Conservation (phyloP, 306 rosid genomes). For the Casuarina cunninghamiana region DNA sequence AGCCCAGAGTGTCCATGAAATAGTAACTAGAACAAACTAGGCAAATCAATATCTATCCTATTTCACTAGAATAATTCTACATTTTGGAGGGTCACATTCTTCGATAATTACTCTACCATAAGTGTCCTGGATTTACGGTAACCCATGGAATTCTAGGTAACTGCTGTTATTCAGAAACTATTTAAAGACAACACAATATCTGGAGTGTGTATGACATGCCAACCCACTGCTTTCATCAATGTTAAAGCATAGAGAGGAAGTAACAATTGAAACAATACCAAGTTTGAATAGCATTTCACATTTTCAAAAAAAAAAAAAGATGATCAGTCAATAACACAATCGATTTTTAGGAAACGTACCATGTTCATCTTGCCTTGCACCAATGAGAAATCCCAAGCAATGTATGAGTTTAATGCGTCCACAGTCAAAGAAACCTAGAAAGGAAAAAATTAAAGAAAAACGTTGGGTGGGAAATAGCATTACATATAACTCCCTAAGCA, state of each 20-base stretch:
- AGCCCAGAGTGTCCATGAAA: not conserved
- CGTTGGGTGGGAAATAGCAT: constrained; percentile 14
- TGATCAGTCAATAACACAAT: constrained; percentile 17
- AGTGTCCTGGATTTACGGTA: too few species aligned
- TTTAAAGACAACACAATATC: not conserved
- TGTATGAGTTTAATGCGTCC: constrained; percentile 79
- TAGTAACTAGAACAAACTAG: not conserved
- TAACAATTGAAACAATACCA: not conserved
- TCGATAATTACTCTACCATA: not conserved
- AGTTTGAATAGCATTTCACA: not conserved
- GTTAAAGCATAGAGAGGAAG: not conserved
- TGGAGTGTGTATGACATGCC: not conserved
- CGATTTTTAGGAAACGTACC: constrained; percentile 55
- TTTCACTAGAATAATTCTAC: not conserved
- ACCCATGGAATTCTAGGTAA: not conserved
- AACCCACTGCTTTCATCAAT: not conserved
- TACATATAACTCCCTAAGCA: constrained; percentile 1
- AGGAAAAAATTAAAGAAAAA: constrained; percentile 14
- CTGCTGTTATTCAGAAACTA: not conserved
- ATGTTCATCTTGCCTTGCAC: constrained; percentile 83
- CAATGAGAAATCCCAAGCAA: constrained; percentile 96
- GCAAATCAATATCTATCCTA: not conserved
- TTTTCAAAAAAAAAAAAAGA: not conserved
- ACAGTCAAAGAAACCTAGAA: constrained; percentile 72
- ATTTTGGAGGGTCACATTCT: not conserved